Evolutionary conservation across 768 basidiomycete species (phyloP).

Genomic region (Leccinellum rugosiceps): DNA sequence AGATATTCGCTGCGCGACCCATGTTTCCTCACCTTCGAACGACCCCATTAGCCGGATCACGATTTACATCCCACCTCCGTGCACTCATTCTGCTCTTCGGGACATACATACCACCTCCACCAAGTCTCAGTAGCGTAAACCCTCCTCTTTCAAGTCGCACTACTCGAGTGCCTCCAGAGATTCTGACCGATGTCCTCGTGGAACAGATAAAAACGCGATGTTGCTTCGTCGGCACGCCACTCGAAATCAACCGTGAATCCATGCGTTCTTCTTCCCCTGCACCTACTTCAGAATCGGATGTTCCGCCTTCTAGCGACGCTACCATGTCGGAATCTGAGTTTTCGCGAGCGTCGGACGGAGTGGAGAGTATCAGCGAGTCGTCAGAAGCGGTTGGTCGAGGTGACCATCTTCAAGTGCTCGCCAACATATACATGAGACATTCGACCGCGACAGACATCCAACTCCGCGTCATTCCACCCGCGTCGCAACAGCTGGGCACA

Average conservation of each 20-base stretch:
- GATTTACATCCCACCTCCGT: conserved; percentile 74
- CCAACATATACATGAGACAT: conserved; percentile 30
- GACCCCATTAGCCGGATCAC: conserved; percentile 83
- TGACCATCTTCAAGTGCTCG: conserved; percentile 15
- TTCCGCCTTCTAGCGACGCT: conserved; percentile 46
- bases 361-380: conserved; percentile 35
- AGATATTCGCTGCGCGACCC: conserved; percentile 91
- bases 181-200: conserved; percentile 73
- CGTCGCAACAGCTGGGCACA: conserved; percentile 63
- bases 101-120: conserved; percentile 76
- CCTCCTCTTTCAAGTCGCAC: conserved; percentile 62
- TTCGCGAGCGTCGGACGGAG: conserved; percentile 47
- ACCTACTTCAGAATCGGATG: conserved; percentile 37
- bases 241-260: conserved; percentile 38
- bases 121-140: conserved; percentile 61
- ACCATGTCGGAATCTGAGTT: conserved; percentile 59
- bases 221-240: conserved; percentile 75
- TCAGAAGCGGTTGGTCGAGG: background rate
- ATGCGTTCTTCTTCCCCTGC: conserved; percentile 31
- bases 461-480: conserved; percentile 66
- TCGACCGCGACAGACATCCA: conserved; percentile 76
- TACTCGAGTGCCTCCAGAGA: conserved; percentile 69
- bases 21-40: conserved; percentile 79
- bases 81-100: conserved; percentile 81
- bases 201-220: conserved; percentile 89